Conservation (phyloP, 371 early-diverging fungal species). For the Mucor irregularis region DNA sequence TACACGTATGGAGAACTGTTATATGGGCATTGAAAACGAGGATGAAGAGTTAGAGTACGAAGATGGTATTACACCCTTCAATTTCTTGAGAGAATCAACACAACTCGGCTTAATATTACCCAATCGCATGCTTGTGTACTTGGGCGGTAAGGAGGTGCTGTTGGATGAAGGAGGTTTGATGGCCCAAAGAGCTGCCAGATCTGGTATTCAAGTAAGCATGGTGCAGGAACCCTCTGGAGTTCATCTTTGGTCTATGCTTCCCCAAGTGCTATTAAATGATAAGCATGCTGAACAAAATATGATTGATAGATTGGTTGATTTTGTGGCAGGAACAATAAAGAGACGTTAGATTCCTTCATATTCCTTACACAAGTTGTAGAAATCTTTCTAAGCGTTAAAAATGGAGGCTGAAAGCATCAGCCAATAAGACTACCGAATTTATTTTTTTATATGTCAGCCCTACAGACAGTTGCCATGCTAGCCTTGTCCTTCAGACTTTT, state of each 20-base stretch:
- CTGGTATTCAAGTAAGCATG: constrained; percentile 33
- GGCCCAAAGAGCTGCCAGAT: constrained; percentile 32
- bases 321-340: constrained; percentile 12
- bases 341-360: no score
- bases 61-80: constrained; percentile 9
- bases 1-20: constrained; percentile 37
- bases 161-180: constrained; percentile 42
- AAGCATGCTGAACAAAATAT: constrained; percentile 8
- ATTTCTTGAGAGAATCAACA: constrained; percentile 8
- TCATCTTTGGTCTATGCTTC: constrained; percentile 42
- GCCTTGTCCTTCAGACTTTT: no score
- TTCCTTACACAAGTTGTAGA: no score
- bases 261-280: constrained; percentile 24
- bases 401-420: no score
- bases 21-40: constrained; percentile 27
- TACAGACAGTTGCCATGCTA: no score
- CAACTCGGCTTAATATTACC: constrained; percentile 30
- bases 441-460: no score
- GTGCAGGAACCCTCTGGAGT: constrained; percentile 34
- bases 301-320: constrained; percentile 20
- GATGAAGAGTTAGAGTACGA: constrained; percentile 10
- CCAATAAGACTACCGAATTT: no score
- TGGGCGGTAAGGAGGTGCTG: constrained; percentile 47
- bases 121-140: constrained; percentile 26
- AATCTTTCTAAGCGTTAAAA: no score